Base-by-base conservation (phyloP, 306 rosid species). In the Rosa chinensis region DNA sequence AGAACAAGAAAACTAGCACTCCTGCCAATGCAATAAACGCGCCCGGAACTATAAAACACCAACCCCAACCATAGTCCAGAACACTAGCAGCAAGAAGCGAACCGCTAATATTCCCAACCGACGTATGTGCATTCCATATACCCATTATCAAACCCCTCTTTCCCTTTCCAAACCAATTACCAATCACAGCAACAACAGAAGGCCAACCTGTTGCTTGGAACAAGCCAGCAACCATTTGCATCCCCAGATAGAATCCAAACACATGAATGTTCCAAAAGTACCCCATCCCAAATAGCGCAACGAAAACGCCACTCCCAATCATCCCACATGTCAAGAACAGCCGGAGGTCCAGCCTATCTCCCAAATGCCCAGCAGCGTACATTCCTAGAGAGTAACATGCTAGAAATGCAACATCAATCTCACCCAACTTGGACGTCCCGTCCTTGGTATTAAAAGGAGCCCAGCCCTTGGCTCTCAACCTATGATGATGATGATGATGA, bases 121-220 rank as follows among this genome's bases (percentile, higher is more conserved):
- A 93, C 4, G 97, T 90, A 43, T 93, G 98, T 0, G 97, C 95
- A 72, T 93, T 93, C 97, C 97, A 93, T 12, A 93, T 48, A 13
- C 98, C 98, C 97, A 91, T 93, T 39, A 93, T 93, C 61, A 91
- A 79, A 0, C 97, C 95, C 28, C 95, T 86, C 84, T 89, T 93
- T 50, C 93, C 74, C 56, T 90, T 93, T 43, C 95, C 98, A 76
- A 93, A 93, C 98, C 98, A 93, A 67, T 90, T 90, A 0, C 98
- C 97, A 35, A 93, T 82, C 39, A 93, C 98, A 11, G 97, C 98
- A 13, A 93, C 97, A 45, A 93, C 98, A 3, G 88, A 90, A 73
- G 97, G 98, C 97, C 98, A 93, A 5, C 98, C 95, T 0, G 98
- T 93, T 2, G 98, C 94, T 45, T 93, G 95, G 68, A 93, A 91